phyloP scores from a whole-genome alignment of 768 basidiomycete genomes.

The Gloeostereum incarnatum region DNA sequence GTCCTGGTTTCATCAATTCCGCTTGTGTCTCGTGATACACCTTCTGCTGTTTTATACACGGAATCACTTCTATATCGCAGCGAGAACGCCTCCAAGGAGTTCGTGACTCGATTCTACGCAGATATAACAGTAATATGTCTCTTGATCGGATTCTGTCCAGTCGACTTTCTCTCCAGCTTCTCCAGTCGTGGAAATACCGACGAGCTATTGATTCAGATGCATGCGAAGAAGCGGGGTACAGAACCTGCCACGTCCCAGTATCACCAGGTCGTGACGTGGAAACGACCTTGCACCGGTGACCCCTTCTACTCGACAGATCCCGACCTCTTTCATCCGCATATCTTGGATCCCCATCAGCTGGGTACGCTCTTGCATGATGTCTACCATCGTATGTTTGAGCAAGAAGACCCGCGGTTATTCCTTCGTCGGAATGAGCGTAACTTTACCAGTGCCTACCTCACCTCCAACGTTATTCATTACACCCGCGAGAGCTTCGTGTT shows the following conservation, averaged over 20 bases:
- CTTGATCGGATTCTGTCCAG: conserved; percentile 24
- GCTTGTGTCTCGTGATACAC: too few species aligned
- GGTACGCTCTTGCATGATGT: conserved; percentile 26
- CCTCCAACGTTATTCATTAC: conserved; percentile 21
- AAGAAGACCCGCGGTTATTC: conserved; percentile 20
- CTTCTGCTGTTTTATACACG: conserved; percentile 24
- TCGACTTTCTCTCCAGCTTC: conserved; percentile 24
- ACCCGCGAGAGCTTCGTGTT: conserved; percentile 27
- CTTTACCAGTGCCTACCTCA: conserved; percentile 1
- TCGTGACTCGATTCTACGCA: conserved; percentile 19
- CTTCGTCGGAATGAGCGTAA: conserved; percentile 6
- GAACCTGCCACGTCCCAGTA: conserved; percentile 14
- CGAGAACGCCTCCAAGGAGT: conserved; percentile 19
- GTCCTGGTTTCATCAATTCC: conserved; percentile 27
- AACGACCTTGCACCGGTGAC: conserved; percentile 17
- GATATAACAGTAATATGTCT: conserved; percentile 23
- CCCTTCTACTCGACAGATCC: conserved; percentile 3
- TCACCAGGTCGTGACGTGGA: conserved; percentile 29
- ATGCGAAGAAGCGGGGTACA: neutral
- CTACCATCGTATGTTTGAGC: conserved; percentile 26
- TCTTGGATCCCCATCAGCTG: conserved; percentile 18
- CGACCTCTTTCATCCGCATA: neutral
- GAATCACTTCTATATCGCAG: conserved; percentile 18
- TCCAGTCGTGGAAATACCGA: conserved; percentile 24
- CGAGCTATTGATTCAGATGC: conserved; percentile 15